Evolutionary conservation across 495 filamentous ascomycete genomes (phyloP).

Genomic region (Penicillium samsonianum): DNA sequence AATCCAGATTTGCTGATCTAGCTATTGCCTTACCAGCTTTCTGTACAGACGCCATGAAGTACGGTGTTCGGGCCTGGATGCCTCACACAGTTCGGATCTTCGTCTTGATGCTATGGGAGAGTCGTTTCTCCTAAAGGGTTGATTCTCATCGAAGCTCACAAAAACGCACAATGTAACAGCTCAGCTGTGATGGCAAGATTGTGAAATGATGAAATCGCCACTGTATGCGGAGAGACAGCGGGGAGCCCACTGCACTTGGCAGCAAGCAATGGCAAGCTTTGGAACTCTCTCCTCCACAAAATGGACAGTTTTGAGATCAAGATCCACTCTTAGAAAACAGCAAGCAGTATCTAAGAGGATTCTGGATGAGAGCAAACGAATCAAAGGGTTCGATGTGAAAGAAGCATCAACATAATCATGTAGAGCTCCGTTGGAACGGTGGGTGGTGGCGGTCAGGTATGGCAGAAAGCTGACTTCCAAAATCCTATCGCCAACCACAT

Average conservation of each 20-base stretch:
- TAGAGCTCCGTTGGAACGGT: conserved; percentile 14
- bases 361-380: background rate
- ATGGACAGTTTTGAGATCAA: background rate
- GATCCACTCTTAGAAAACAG: background rate
- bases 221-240: conserved; percentile 28
- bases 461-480: conserved; percentile 39
- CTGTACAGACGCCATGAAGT: conserved; percentile 39
- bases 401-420: conserved; percentile 7
- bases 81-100: background rate
- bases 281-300: background rate
- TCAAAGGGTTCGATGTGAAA: background rate
- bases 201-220: conserved; percentile 15
- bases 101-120: background rate
- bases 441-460: conserved; percentile 5
- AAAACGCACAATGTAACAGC: background rate
- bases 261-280: conserved; percentile 25
- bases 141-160: background rate
- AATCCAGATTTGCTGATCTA: background rate
- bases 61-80: conserved; percentile 22
- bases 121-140: background rate
- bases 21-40: conserved; percentile 35
- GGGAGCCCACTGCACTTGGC: conserved; percentile 33
- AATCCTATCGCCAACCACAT: conserved; percentile 31
- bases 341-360: background rate
- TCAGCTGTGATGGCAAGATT: background rate